Conservation (phyloP, 2,329 filamentous ascomycete species). For the Stachybotrys echinatus region DNA sequence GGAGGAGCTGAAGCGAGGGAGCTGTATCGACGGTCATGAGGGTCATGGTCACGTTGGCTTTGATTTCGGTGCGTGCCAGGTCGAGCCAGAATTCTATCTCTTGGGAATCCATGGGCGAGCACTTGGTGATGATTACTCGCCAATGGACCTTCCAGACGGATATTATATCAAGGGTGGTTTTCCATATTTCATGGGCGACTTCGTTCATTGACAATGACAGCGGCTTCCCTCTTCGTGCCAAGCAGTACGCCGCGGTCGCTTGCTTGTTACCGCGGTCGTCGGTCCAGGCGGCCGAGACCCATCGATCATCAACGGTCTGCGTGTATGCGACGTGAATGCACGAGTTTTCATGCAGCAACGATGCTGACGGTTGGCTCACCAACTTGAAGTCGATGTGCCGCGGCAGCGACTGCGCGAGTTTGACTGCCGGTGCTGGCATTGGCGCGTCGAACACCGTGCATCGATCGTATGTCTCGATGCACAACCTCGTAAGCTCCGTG, state of each 20-base stretch:
- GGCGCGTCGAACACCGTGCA: slow-evolving; percentile 55
- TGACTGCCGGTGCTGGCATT: slow-evolving; percentile 63
- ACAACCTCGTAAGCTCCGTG: slow-evolving; percentile 55
- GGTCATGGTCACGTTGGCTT: slow-evolving; percentile 47
- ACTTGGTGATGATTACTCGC: slow-evolving; percentile 71
- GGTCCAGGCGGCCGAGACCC: slow-evolving; percentile 77
- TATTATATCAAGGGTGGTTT: slow-evolving; percentile 69
- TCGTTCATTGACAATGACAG: slow-evolving; percentile 51
- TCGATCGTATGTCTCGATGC: slow-evolving; percentile 73
- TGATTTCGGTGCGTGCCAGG: slow-evolving; percentile 46
- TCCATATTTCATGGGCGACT: slow-evolving; percentile 72
- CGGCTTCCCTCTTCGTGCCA: slow-evolving; percentile 53
- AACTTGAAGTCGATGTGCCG: slow-evolving; percentile 73
- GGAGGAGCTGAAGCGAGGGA: slow-evolving; percentile 58
- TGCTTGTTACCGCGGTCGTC: slow-evolving; percentile 72
- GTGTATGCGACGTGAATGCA: slow-evolving; percentile 78
- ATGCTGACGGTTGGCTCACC: slow-evolving; percentile 60
- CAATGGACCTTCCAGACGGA: slow-evolving; percentile 66
- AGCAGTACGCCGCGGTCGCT: slow-evolving; percentile 67
- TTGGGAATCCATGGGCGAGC: slow-evolving; percentile 59
- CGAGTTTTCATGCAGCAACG: slow-evolving; percentile 71
- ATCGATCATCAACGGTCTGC: slow-evolving; percentile 67
- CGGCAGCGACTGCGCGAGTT: slow-evolving; percentile 65
- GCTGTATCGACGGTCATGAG: slow-evolving; percentile 61
- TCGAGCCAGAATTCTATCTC: slow-evolving; percentile 58